phyloP scores from a whole-genome alignment of 305 asterid genomes.

The Rubia peregrina region DNA sequence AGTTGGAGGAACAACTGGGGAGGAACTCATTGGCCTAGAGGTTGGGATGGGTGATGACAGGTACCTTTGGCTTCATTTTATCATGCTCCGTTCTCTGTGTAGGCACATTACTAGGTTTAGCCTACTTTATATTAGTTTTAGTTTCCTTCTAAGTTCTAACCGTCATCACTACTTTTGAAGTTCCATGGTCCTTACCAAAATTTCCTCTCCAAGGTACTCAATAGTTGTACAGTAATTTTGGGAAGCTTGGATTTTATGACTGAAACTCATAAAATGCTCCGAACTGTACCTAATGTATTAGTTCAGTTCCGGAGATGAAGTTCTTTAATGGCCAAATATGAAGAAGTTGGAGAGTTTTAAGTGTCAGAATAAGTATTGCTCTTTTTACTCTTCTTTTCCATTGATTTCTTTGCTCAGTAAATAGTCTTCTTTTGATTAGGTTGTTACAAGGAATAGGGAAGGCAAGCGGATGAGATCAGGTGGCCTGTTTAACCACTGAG shows the following conservation, averaged over 20 bases:
- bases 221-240: not conserved
- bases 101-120: not conserved
- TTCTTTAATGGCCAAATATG: no score
- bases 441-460: not conserved
- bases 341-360: not conserved
- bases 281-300: not conserved
- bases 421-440: not conserved
- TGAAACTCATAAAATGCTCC: not conserved
- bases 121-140: not conserved
- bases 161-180: not conserved
- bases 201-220: not conserved
- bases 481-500: not conserved
- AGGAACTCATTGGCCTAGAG: slow-evolving; percentile 15
- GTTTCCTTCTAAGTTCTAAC: not conserved
- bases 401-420: not conserved
- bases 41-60: slow-evolving; percentile 11
- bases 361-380: not conserved
- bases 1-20: slow-evolving; percentile 19
- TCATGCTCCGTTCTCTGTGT: not conserved
- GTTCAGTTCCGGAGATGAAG: not conserved
- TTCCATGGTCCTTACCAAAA: no score
- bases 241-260: not conserved
- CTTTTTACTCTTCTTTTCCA: not conserved
- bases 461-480: not conserved
- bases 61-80: not conserved